A percentile compares a stretch with the other conserved stretches of the same genome.
Conservation (phyloP, 306 rosid genomes). For the Citrullus mucosospermus region DNA sequence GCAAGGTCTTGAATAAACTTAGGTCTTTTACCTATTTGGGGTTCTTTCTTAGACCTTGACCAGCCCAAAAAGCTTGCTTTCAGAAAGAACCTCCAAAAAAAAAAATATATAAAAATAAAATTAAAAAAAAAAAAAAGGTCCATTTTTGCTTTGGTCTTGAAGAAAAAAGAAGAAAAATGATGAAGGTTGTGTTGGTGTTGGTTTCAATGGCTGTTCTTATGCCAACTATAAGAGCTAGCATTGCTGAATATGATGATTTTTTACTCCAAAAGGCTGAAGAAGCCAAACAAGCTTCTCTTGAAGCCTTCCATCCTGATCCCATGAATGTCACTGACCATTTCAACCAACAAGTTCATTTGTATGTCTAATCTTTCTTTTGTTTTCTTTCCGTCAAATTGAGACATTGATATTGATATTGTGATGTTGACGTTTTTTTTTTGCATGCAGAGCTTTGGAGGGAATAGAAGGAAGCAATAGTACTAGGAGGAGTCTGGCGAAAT, state of each 20-base stretch:
- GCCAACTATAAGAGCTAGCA: constrained; percentile 42
- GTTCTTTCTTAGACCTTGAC: not conserved
- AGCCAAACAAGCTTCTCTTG: constrained; percentile 27
- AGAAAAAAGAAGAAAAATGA: not conserved
- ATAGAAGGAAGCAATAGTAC: constrained; percentile 20
- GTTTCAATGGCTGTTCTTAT: constrained; percentile 26
- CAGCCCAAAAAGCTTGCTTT: constrained; percentile 1
- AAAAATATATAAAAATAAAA: no score
- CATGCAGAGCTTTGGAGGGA: constrained; percentile 22
- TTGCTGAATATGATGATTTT: constrained; percentile 27
- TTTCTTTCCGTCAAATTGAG: no score
- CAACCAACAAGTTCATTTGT: constrained; percentile 29
- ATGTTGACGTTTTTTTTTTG: not conserved
- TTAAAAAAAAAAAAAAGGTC: not conserved
- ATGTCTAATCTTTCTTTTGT: not conserved
- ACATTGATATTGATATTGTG: no score
- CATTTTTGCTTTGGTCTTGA: not conserved
- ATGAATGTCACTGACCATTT: constrained; percentile 23
- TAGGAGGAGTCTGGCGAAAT: constrained; percentile 31
- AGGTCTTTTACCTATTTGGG: not conserved
- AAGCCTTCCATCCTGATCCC: constrained; percentile 45
- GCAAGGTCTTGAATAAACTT: constrained; percentile 3
- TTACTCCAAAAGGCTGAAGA: constrained; percentile 12
- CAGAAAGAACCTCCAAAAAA: not conserved
- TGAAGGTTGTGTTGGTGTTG: constrained; percentile 18